Evolutionary conservation across 139 green algal genomes (phyloP), one percentile per base, ranked within the genome.

Genomic region (Zygnema cylindricum): DNA sequence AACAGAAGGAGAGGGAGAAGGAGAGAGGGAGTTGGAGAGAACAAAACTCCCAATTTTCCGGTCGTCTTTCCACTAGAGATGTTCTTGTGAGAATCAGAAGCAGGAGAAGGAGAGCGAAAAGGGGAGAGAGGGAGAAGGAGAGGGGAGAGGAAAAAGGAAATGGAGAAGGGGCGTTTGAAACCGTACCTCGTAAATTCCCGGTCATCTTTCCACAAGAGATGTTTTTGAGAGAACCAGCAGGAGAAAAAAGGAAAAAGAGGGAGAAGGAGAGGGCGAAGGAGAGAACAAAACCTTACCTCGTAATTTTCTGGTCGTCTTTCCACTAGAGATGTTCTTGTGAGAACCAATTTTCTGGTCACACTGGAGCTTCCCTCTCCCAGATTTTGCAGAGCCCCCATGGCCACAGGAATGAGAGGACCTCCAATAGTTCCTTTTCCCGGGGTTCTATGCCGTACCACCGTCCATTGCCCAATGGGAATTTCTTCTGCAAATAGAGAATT

Each of bases 231-330:
- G 57, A 25, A n/a, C 75, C 33, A n/a, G 33, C 33, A n/a, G 33
- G n/a, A 33, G 75, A 25, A 25, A 57, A 25, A 25, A 30, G 25
- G 57, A n/a, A 82, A 25, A 25, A 82, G 25, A 79, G 57, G 75
- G 57, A 57, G 25, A 54, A 21, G 42, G 54, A 21, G 43, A 75
- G 11, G n/a, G 11, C 39, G 54, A 81, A 75, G 7, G 71, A 40
- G 40, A 71, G 49, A 23, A 16, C 2, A 3, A 1, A 1, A n/a
- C 1, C 82, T 88, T 38, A 90, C 86, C 82, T 91, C 87, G 33
- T 91, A 91, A n/a, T 88, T 90, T 33, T 69, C 25, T 3, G 87
- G 32, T 30, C 43, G 86, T 7, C 87, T 43, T 16, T 91, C 87
- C 41, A 91, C 82, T 33, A 91, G 69, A 7, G n/a, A 32, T 25